Evolutionary conservation across 768 basidiomycete genomes (phyloP), one percentile per base, ranked within the genome.

Genomic region (Lactarius akahatsu): DNA sequence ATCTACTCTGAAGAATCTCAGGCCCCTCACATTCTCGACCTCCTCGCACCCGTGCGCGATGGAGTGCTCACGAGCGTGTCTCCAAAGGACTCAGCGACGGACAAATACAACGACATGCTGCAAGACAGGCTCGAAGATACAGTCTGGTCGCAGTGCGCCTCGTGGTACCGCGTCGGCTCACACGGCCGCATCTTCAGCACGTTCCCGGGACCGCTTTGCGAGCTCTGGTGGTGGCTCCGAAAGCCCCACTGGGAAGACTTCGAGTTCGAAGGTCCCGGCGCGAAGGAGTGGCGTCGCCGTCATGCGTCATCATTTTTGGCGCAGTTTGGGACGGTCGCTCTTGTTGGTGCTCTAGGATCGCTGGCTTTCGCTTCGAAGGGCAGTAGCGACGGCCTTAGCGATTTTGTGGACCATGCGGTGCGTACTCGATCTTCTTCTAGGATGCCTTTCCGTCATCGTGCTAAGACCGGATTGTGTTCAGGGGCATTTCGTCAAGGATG

Each of bases 1-100:
- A 78, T 87, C 59, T 86, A 83, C 73, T 79, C 78, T 64, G 79
- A 83, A 32, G 67, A 65, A 20, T 60, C 63, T 2, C 67, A 68
- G n/a, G 16, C 56, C 23, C 41, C 41, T 18, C 56, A 68, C 30
- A 32, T 65, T 7, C 45, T 68, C 9, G 47, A 68, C 18, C 54
- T 68, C 41, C 54, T 68, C 54, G 63, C 54, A 13, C 67, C 67
- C 18, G 20, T 68, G 43, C 62, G 62, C n/a, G 18, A 34, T 18
- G 59, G 63, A 4, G 16, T 32, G 43, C 63, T 68, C 20, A 65
- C 30, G 15, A 68, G 28, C 58, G 59, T 68, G 15, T 54, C 16
- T 55, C 63, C 59, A 16, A 65, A 64, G 2, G 64, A 65, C 50
- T 34, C 15, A 1, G 69, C 67, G n/a, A 69, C 69, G 57, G 57